phyloP scores from a whole-genome alignment of 2,329 filamentous ascomycete genomes.

The Tolypocladium ophioglossoides region DNA sequence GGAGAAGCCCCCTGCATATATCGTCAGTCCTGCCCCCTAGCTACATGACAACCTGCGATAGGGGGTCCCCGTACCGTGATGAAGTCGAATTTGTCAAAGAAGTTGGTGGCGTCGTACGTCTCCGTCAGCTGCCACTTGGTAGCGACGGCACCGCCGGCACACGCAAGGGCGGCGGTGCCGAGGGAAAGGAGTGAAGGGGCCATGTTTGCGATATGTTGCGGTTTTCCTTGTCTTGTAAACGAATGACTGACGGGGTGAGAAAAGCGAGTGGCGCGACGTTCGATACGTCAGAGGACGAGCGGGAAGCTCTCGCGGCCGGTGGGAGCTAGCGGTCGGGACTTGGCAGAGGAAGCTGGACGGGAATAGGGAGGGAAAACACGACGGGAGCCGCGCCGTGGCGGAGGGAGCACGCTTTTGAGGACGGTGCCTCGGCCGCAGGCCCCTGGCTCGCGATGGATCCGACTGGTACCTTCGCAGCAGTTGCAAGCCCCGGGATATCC shows the following conservation, averaged over 20 bases:
- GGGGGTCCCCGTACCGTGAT: conserved; percentile 18
- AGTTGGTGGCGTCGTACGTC: conserved; percentile 30
- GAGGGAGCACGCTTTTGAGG: not conserved
- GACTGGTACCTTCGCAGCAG: not conserved
- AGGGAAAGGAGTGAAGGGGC: conserved; percentile 29
- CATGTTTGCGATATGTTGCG: conserved; percentile 16
- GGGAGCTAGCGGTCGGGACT: not conserved
- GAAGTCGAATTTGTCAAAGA: conserved; percentile 37
- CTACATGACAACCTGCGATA: conserved; percentile 2
- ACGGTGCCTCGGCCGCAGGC: not conserved
- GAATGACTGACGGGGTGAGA: conserved; percentile 11
- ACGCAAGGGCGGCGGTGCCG: conserved; percentile 26
- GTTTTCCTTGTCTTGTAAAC: not conserved
- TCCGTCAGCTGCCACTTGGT: conserved; percentile 27
- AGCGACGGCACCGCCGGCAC: conserved; percentile 20
- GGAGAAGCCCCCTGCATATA: conserved; percentile 35
- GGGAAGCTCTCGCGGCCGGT: conserved; percentile 11
- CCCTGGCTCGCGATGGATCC: not conserved
- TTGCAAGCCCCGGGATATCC: not conserved
- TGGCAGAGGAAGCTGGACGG: conserved; percentile 7
- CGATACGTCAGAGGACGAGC: conserved; percentile 32
- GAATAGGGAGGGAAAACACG: conserved; percentile 5
- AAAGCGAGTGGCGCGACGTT: conserved; percentile 32
- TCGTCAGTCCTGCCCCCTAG: not conserved
- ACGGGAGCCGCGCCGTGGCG: conserved; percentile 1